A percentile compares a stretch with the other conserved stretches of the same genome.
These are phyloP conservation scores for Penstemon davidsonii DNA, from an alignment of 257 asterid genomes.

Conservation along the genomic window DNA sequence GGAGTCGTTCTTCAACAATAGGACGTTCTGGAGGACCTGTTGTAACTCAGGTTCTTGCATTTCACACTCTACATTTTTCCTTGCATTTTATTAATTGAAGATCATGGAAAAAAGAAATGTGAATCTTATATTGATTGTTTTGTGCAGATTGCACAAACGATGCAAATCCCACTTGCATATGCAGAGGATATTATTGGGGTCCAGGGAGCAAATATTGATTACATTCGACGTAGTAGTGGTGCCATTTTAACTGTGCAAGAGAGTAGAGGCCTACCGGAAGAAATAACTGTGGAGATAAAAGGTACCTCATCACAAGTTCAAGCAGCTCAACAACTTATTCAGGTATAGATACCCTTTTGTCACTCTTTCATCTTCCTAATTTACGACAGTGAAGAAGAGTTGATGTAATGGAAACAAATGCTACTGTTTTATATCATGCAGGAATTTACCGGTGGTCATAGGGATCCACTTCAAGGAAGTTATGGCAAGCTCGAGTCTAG, in stretches of 20 bases:
- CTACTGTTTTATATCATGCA: constrained; percentile 29
- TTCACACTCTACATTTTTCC: constrained; percentile 9
- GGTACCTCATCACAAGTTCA: constrained; percentile 82
- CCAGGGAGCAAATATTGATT: constrained; percentile 70
- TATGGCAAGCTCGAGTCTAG: constrained; percentile 48
- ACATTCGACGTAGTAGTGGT: constrained; percentile 74
- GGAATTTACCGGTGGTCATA: constrained; percentile 65
- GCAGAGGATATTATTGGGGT: constrained; percentile 87
- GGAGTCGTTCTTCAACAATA: constrained; percentile 46
- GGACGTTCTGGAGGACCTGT: constrained; percentile 63
- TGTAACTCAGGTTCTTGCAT: constrained; percentile 67
- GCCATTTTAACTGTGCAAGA: constrained; percentile 81
- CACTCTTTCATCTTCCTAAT: constrained; percentile 2
- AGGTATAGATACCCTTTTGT: constrained; percentile 38
- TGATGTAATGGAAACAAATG: background rate
- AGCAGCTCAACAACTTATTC: constrained; percentile 76
- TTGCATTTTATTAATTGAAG: background rate
- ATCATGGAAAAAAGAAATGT: constrained; percentile 7
- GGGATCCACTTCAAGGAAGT: constrained; percentile 44
- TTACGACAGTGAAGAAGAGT: background rate
- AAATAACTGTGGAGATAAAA: constrained; percentile 79
- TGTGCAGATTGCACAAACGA: constrained; percentile 64
- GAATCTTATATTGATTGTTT: constrained; percentile 11
- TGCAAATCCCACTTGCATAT: constrained; percentile 76
- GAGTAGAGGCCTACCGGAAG: constrained; percentile 65